Evolutionary conservation across 192 early-diverging fungal species (phyloP).

Genomic region (Umbelopsis sp.): DNA sequence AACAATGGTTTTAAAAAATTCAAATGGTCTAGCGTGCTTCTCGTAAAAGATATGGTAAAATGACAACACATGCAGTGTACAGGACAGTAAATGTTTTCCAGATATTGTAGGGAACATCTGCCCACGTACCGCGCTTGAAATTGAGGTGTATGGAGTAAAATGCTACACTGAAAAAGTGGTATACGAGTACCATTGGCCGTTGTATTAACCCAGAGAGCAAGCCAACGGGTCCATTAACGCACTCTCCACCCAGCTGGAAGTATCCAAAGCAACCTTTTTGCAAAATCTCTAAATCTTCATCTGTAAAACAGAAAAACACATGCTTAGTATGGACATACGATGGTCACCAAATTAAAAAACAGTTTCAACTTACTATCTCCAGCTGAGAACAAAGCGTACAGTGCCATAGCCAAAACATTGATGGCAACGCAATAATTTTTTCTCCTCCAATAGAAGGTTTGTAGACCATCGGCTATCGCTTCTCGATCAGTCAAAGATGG

Average conservation of each 20-base stretch:
- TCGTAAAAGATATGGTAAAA: slow-evolving; percentile 42
- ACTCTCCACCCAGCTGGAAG: slow-evolving; percentile 81
- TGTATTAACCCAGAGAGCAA: slow-evolving; percentile 83
- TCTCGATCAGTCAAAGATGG: slow-evolving; percentile 52
- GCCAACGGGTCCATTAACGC: slow-evolving; percentile 79
- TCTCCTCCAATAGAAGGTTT: slow-evolving; percentile 72
- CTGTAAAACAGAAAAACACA: slow-evolving; percentile 34
- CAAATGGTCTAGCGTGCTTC: slow-evolving; percentile 9
- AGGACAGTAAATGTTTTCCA: slow-evolving; percentile 54
- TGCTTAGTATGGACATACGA: background rate
- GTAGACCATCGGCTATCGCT: slow-evolving; percentile 58
- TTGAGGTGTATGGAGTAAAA: slow-evolving; percentile 62
- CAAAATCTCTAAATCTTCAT: slow-evolving; percentile 71
- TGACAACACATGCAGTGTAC: slow-evolving; percentile 54
- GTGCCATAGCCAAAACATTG: slow-evolving; percentile 92
- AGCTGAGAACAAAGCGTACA: slow-evolving; percentile 89
- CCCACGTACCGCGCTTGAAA: slow-evolving; percentile 53
- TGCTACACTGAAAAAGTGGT: slow-evolving; percentile 95
- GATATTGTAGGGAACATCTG: slow-evolving; percentile 47
- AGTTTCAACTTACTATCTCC: slow-evolving; percentile 57
- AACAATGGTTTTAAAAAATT: background rate
- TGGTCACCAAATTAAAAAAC: background rate
- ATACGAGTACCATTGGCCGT: slow-evolving; percentile 74
- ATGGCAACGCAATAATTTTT: slow-evolving; percentile 76
- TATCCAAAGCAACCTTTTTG: slow-evolving; percentile 90